Percentiles rank a stretch among this genome's conserved stretches.
Evolutionary conservation across 495 filamentous ascomycete genomes (phyloP).

Genomic region (Penicillium cinerascens): DNA sequence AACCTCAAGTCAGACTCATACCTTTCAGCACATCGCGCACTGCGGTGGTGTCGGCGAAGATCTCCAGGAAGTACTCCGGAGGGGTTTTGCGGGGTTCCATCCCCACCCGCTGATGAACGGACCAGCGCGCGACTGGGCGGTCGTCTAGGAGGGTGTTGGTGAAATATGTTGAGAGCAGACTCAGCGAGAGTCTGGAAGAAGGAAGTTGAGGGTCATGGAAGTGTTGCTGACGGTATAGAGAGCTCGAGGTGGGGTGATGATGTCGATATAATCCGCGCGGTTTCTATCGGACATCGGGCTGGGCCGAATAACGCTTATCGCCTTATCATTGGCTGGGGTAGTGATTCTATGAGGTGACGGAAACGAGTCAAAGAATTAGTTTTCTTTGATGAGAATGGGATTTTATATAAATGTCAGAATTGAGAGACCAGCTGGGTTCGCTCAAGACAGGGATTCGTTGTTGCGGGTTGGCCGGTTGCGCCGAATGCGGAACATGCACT

Average conservation of each 20-base stretch:
- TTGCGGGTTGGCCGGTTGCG: background rate
- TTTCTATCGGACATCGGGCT: slow-evolving; percentile 27
- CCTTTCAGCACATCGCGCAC: slow-evolving; percentile 93
- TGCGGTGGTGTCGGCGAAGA: slow-evolving; percentile 74
- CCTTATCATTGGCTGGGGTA: slow-evolving; percentile 18
- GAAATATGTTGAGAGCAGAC: background rate
- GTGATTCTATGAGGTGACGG: background rate
- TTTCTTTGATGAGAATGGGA: background rate
- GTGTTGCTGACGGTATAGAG: background rate
- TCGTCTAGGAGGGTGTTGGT: slow-evolving; percentile 4
- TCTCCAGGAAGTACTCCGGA: slow-evolving; percentile 80
- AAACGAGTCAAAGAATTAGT: background rate
- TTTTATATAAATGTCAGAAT: background rate
- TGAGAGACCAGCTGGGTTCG: background rate
- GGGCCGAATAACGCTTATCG: slow-evolving; percentile 26
- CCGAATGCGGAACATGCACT: slow-evolving; percentile 5
- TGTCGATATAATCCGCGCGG: slow-evolving; percentile 19
- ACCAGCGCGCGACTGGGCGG: slow-evolving; percentile 13
- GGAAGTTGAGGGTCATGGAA: slow-evolving; percentile 6
- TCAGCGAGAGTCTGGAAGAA: background rate
- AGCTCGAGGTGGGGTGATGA: slow-evolving; percentile 7
- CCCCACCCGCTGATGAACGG: slow-evolving; percentile 24
- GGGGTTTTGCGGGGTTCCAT: slow-evolving; percentile 62
- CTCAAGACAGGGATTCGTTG: background rate
- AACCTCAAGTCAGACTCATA: slow-evolving; percentile 26